Evolutionary conservation across 495 filamentous ascomycete species (phyloP).

Genomic region (Tetracladium setigerum): DNA sequence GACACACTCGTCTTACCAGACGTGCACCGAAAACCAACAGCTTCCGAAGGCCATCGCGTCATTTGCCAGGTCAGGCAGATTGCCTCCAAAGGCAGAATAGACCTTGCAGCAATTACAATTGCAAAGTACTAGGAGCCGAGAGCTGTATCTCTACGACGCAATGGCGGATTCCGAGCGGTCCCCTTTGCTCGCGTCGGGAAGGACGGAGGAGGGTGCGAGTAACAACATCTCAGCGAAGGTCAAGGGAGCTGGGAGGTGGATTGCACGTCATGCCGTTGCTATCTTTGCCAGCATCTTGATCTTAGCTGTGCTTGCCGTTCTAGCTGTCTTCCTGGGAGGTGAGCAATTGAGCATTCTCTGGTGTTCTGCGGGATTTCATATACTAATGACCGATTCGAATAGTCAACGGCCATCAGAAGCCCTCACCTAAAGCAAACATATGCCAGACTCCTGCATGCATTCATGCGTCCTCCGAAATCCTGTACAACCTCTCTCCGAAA

Average conservation of each 20-base stretch:
- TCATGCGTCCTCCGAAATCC: slow-evolving; percentile 58
- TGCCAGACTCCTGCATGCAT: slow-evolving; percentile 60
- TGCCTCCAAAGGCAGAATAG: too few relatives aligned
- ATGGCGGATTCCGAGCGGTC: neutral
- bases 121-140: too few relatives aligned
- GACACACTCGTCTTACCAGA: too few relatives aligned
- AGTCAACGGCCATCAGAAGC: neutral
- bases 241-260: slow-evolving; percentile 5
- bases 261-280: slow-evolving; percentile 9
- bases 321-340: slow-evolving; percentile 17
- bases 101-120: too few relatives aligned
- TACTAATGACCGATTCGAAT: slow-evolving; percentile 1
- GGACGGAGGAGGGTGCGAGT: neutral
- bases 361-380: neutral
- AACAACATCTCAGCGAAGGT: neutral
- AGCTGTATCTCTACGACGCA: too few relatives aligned
- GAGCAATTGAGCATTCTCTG: slow-evolving; percentile 1
- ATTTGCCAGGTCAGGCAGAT: too few relatives aligned
- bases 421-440: slow-evolving; percentile 12
- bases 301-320: slow-evolving; percentile 4
- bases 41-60: too few relatives aligned
- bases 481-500: slow-evolving; percentile 60
- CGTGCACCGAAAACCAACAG: too few relatives aligned
- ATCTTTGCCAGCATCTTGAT: slow-evolving; percentile 9
- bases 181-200: neutral